Percentiles rank a stretch among this genome's conserved stretches.
Conservation (phyloP, 352 stramenopile species). For the Phytophthora pistaciae region DNA sequence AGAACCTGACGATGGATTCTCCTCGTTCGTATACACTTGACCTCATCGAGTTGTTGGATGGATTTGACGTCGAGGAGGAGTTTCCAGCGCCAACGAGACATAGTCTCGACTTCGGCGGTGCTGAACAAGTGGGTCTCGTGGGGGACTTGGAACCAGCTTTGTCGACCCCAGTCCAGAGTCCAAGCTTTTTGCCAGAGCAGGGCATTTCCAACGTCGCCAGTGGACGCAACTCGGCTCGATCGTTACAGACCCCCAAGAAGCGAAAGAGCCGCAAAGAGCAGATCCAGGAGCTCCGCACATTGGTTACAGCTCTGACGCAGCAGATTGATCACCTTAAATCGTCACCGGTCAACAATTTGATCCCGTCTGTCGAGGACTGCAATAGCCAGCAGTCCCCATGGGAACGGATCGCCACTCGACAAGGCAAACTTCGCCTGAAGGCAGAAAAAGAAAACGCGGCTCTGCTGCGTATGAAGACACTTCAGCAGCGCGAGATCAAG, state of each 20-base stretch:
- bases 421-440: not conserved
- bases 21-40: not conserved
- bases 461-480: not conserved
- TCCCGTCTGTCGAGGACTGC: not conserved
- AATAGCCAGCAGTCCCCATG: not conserved
- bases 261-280: not conserved
- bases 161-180: not conserved
- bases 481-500: not conserved
- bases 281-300: not conserved
- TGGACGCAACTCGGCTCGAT: not conserved
- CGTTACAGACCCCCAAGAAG: not conserved
- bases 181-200: not conserved
- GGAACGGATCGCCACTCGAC: not conserved
- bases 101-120: not conserved
- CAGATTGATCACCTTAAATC: not conserved
- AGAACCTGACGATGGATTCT: no score
- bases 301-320: not conserved
- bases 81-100: not conserved
- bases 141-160: not conserved
- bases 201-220: not conserved
- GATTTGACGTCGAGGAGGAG: not conserved
- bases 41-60: not conserved
- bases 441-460: not conserved
- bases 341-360: no score
- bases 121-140: not conserved